Conservation (phyloP, 805 yeast species). For the Zygosaccharomyces bisporus region DNA sequence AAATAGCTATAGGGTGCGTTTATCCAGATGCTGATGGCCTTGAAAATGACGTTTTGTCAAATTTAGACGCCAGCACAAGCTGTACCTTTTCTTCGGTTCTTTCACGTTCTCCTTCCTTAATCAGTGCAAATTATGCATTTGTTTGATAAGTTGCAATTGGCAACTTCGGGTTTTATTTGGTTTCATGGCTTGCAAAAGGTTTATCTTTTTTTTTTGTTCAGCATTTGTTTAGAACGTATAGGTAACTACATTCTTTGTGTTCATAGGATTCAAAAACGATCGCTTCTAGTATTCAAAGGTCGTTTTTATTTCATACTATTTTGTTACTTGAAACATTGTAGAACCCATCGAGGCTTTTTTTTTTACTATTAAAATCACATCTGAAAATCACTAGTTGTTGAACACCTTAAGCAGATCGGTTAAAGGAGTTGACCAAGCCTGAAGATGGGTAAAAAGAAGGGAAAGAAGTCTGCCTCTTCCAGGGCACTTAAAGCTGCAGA, state of each 20-base stretch:
- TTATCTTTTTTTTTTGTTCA: neutral
- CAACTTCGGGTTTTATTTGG: neutral
- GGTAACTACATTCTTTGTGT: neutral
- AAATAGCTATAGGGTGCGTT: conserved; percentile 55
- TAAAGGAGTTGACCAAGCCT: conserved; percentile 4
- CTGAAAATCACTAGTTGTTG: conserved; percentile 1
- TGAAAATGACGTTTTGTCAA: conserved; percentile 10
- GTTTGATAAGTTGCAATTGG: neutral
- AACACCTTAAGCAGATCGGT: conserved; percentile 1
- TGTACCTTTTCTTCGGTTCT: conserved; percentile 20
- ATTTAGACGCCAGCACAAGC: neutral
- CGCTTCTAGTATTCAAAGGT: no score
- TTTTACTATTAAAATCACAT: neutral
- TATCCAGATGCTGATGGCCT: conserved; percentile 29
- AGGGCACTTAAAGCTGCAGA: neutral
- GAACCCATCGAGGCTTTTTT: neutral
- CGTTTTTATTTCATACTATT: neutral
- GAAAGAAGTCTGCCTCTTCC: conserved; percentile 9
- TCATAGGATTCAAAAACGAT: no score
- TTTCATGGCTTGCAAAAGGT: neutral
- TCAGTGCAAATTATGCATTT: neutral
- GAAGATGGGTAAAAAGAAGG: conserved; percentile 6
- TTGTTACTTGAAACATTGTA: neutral
- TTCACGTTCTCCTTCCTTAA: conserved; percentile 4
- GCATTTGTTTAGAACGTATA: neutral